Base-by-base conservation (phyloP, 495 filamentous ascomycete species). In the Trichoderma parareesei region DNA sequence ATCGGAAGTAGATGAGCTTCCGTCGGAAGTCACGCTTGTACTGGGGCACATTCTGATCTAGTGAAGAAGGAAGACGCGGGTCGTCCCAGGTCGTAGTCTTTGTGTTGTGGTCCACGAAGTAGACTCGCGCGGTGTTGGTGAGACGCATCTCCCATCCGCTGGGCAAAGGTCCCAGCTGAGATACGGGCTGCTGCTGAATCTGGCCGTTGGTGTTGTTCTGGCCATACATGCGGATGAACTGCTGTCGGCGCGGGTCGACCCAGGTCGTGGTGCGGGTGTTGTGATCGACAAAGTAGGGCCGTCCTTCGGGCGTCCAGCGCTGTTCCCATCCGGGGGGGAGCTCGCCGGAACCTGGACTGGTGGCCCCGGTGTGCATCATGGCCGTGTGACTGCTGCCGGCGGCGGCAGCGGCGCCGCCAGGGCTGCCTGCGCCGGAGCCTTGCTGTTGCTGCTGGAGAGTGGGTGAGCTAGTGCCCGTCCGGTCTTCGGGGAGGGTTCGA, bases 21-120 rank as follows among this genome's bases (percentile, higher is more conserved):
- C 94, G 85, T 70, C 94, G 82, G 83, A 98, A 98, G 75, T 98
- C 94, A 71, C 94, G 90, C 85, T 98, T 98, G 80, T 98, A 98
- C 76, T 98, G 94, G 20, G 94, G 94, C 35, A 98, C 94, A 67
- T 97, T 97, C 81, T 98, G 94, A 72, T 98, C 94, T 66, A 98
- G 79, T 3, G 95, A 98, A 9, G 93, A 97, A 59, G 94, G 94
- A 67, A 98, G 78, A 65, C 94, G 87, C 27, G 94, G 94, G 71
- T 98, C 94, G 71, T 98, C 94, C 94, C 94, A 98, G n/a, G 94
- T 98, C 13, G 94, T 98, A 0, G 94, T 98, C 81, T 98, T 98
- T 66, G 94, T 98, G 74, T 98, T 98, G 80, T 98, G 94, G 71
- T 98, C 94, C 42, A 98, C 94, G 72, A 98, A 98, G 76, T 98